Evolutionary conservation across 164 flowering plant genomes (phyloP), one percentile per base, ranked within the genome.

Genomic region (Cinnamomum chago): DNA sequence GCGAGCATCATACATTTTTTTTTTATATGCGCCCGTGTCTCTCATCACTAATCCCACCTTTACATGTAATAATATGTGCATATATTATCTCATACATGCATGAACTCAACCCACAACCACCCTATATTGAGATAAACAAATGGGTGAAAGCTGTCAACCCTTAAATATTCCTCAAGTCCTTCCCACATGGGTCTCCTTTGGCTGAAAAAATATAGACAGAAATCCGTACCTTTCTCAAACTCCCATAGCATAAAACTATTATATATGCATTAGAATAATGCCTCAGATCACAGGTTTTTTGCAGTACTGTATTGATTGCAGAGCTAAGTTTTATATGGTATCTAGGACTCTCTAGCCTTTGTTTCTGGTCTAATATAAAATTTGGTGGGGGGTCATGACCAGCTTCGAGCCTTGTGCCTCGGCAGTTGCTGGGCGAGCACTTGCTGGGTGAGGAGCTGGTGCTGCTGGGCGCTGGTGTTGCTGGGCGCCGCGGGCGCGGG

Each of bases 391-490:
- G 18, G 18, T 27, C 70, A 67, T 27, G 27, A 4, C 27, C 33
- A 13, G 22, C 50, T 17, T 67, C 50, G 70, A 67, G 70, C 70
- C 70, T 27, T 30, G 70, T 67, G 70, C 27, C 67, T 13, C 18
- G 67, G 67, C 35, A n/a, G 30, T 65, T 60, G n/a, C n/a, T n/a
- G n/a, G n/a, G n/a, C n/a, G n/a, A n/a, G n/a, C n/a, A n/a, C n/a
- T n/a, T n/a, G n/a, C n/a, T n/a, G n/a, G n/a, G n/a, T n/a, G n/a
- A n/a, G n/a, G n/a, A n/a, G n/a, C n/a, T n/a, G n/a, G n/a, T n/a
- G n/a, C n/a, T n/a, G n/a, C n/a, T n/a, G n/a, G n/a, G n/a, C n/a
- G n/a, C n/a, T n/a, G n/a, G n/a, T n/a, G n/a, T n/a, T n/a, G n/a
- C n/a, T n/a, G n/a, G n/a, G n/a, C n/a, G n/a, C n/a, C n/a, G n/a